Conservation (phyloP, 495 filamentous ascomycete species). For the Baudoinia panamericana region DNA sequence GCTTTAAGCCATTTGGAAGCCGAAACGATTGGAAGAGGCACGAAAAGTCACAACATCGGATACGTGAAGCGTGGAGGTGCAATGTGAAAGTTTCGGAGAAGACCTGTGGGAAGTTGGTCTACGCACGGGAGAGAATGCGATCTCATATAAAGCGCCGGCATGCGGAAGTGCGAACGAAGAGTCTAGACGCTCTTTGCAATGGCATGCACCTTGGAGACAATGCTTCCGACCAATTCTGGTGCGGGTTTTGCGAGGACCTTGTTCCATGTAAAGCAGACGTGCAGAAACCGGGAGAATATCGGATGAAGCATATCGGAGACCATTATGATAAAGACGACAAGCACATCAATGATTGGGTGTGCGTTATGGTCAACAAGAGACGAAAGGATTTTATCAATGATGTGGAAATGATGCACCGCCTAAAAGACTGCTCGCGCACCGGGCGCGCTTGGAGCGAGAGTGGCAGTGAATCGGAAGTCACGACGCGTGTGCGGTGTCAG, state of each 20-base stretch:
- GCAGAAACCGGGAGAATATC: slow-evolving; percentile 48
- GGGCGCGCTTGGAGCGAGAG: too few relatives aligned
- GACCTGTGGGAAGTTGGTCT: slow-evolving; percentile 46
- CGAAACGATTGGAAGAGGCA: slow-evolving; percentile 98
- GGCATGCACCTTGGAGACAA: slow-evolving; percentile 55
- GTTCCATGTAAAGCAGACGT: slow-evolving; percentile 32
- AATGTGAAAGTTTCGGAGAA: slow-evolving; percentile 23
- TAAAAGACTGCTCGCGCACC: too few relatives aligned
- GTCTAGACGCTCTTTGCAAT: slow-evolving; percentile 37
- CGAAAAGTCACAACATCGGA: slow-evolving; percentile 75
- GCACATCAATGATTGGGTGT: slow-evolving; percentile 39
- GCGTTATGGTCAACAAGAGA: slow-evolving; percentile 23
- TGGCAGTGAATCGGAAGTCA: too few relatives aligned
- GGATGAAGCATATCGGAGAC: slow-evolving; percentile 78
- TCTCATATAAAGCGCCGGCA: neutral
- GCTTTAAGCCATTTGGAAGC: slow-evolving; percentile 70
- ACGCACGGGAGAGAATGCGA: slow-evolving; percentile 22
- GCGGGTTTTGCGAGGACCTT: slow-evolving; percentile 62
- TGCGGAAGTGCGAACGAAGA: slow-evolving; percentile 9
- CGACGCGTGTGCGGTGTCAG: too few relatives aligned
- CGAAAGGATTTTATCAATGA: too few relatives aligned
- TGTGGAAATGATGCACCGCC: too few relatives aligned
- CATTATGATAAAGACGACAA: slow-evolving; percentile 49
- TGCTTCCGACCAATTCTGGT: slow-evolving; percentile 66
- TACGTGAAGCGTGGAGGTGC: slow-evolving; percentile 69